phyloP scores from a whole-genome alignment of 768 basidiomycete species.

The Tephrocybe sp. region DNA sequence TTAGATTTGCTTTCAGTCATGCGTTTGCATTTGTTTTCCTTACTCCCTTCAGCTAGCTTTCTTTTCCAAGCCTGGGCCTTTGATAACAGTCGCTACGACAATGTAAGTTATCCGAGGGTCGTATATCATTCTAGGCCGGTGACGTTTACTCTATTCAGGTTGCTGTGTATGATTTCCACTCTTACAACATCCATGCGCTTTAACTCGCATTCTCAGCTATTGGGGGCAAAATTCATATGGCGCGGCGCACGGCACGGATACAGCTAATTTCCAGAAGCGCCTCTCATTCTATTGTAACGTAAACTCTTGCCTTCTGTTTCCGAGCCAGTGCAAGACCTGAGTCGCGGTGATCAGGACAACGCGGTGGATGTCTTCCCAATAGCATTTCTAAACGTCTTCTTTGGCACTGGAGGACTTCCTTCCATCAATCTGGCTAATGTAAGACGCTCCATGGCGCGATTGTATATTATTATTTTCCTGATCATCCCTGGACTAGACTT shows the following conservation, averaged over 20 bases:
- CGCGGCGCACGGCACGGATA: constrained; percentile 45
- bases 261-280: constrained; percentile 58
- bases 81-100: constrained; percentile 61
- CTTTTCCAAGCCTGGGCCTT: constrained; percentile 36
- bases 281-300: constrained; percentile 68
- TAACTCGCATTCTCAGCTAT: constrained; percentile 40
- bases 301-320: constrained; percentile 12
- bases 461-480: neutral
- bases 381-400: constrained; percentile 69
- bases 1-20: constrained; percentile 5
- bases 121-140: neutral
- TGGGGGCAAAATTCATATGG: constrained; percentile 81
- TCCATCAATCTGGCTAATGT: constrained; percentile 72
- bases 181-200: too few relatives aligned
- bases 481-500: constrained; percentile 42
- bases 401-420: constrained; percentile 59
- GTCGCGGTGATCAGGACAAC: constrained; percentile 44
- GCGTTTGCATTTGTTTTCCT: constrained; percentile 5
- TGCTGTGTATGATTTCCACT: constrained; percentile 43
- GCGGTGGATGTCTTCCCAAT: constrained; percentile 69
- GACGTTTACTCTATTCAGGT: constrained; percentile 35
- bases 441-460: neutral
- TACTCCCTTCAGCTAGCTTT: constrained; percentile 1
- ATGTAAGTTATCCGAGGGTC: constrained; percentile 37
- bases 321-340: neutral